Evolutionary conservation across 441 rosid genomes (phyloP), one percentile per base, ranked within the genome.

Genomic region (Corymbia calophylla): DNA sequence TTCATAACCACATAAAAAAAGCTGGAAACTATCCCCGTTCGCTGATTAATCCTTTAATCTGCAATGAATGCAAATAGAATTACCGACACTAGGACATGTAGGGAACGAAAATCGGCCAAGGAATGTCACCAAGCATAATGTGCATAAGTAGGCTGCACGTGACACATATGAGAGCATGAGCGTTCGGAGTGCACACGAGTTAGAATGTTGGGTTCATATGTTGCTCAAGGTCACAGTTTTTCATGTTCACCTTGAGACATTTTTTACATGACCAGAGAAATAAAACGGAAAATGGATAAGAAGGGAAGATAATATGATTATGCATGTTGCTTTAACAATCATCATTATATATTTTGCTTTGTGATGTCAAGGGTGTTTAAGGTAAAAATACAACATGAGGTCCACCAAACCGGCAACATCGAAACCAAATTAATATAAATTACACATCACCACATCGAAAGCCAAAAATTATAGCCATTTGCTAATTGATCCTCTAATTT

Each of bases 191-290:
- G 0, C 9, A 8, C 2, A 7, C 60, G 9, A 55, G 60, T 55
- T 55, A 27, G 60, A 55, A 39, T 39, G 44, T 56, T 23, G 62
- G 13, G 10, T 56, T 27, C 6, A 56, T 56, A 21, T 56, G 29
- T 23, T 56, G 10, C 29, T 23, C 0, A 2, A 3, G 62, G 25
- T 23, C 0, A 0, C 13, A 56, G 3, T 56, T 56, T 56, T 56
- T 0, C 0, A 56, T 56, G 62, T 56, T 56, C 62, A 23, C 3
- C 29, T 56, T 23, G 62, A 4, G 62, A 56, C 62, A 56, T 56
- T 56, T 56, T 56, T 3, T 23, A 23, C 62, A 56, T 56, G 62
- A 23, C 29, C 3, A 23, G 29, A 56, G 6, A 56, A 56, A 56
- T 23, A 56, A 56, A 56, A 21, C 10, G 14, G 29, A 56, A 56